Base-by-base conservation (phyloP, 371 early-diverging fungal species). In the Dichotomocladium elegans region DNA sequence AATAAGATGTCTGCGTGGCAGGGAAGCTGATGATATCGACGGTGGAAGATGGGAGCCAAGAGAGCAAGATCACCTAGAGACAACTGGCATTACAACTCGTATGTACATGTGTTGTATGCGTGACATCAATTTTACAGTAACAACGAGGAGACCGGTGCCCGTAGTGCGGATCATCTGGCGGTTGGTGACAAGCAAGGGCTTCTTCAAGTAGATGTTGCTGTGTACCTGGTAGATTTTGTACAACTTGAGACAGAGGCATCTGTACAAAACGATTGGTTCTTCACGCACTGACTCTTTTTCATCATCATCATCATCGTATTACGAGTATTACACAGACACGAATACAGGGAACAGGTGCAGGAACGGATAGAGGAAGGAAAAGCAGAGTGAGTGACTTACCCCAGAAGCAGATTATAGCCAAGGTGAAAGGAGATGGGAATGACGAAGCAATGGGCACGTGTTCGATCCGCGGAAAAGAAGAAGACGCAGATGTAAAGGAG, bases 181-280 rank as follows among this genome's bases (percentile, higher is more conserved):
- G 47, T 79, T 78, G 11, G 68, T 70, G 19, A 79, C 72, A 7
- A 72, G 60, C 2, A n/a, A n/a, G n/a, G 77, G 72, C 34, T 64
- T 67, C 22, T 77, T 75, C n/a, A 79, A 74, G 44, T 78, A 82
- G 8, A 82, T 73, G 35, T 82, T 78, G 33, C 79, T 81, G 35
- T 78, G 79, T 7, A 81, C 74, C 17, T 74, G 63, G 30, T 79
- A 81, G 41, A 79, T 73, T 3, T 72, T 66, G 49, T 78, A 81
- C 19, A 76, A 76, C 55, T 79, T 81, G 37, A 77, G 70, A 29
- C 77, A 70, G 10, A 81, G 55, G 15, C 66, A 70, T 28, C 75
- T 55, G 60, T 47, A 10, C 15, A 41, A n/a, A n/a, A n/a, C n/a
- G n/a, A n/a, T n/a, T n/a, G n/a, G n/a, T n/a, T n/a, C n/a, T n/a